These are phyloP conservation scores for Castanea crenata DNA, from an alignment of 306 rosid species.

Conservation along the genomic window DNA sequence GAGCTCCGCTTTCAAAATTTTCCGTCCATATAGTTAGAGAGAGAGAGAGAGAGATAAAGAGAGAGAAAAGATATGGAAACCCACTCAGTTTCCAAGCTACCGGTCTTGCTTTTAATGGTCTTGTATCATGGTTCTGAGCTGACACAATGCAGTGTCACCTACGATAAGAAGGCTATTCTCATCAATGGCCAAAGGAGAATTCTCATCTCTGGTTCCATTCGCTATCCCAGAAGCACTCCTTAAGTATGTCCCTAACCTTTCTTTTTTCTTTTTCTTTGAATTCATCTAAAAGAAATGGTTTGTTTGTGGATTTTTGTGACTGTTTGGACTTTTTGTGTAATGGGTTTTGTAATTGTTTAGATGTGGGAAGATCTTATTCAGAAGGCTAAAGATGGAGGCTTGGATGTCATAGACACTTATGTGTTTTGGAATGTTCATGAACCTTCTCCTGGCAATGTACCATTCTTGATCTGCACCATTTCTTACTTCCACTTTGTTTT, in stretches of 20 bases:
- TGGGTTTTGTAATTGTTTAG: conserved; percentile 41
- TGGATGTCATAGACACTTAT: conserved; percentile 87
- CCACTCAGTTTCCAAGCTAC: conserved; percentile 50
- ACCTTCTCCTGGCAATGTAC: conserved; percentile 90
- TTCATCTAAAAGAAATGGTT: not conserved
- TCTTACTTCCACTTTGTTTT: not conserved
- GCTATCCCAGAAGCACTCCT: conserved; percentile 95
- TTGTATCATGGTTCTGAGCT: conserved; percentile 45
- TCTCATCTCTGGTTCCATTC: conserved; percentile 92
- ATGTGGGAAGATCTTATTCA: conserved; percentile 94
- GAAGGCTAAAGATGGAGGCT: conserved; percentile 91
- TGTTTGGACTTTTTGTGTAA: conserved; percentile 23
- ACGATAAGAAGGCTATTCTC: conserved; percentile 77
- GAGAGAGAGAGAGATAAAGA: not conserved
- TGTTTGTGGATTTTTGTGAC: not conserved
- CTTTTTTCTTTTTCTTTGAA: not conserved
- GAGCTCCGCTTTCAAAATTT: conserved; percentile 21
- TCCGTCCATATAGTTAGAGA: conserved; percentile 27
- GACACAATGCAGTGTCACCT: conserved; percentile 56
- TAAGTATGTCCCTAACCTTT: conserved; percentile 37
- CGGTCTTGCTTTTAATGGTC: conserved; percentile 30
- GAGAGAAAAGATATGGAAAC: conserved; percentile 42
- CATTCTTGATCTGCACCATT: conserved; percentile 25
- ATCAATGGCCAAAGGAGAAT: conserved; percentile 83
- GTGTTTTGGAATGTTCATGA: conserved; percentile 95